These are phyloP conservation scores for Stemphylium lycopersici DNA, from an alignment of 2,329 filamentous ascomycete genomes.

Conservation along the genomic window DNA sequence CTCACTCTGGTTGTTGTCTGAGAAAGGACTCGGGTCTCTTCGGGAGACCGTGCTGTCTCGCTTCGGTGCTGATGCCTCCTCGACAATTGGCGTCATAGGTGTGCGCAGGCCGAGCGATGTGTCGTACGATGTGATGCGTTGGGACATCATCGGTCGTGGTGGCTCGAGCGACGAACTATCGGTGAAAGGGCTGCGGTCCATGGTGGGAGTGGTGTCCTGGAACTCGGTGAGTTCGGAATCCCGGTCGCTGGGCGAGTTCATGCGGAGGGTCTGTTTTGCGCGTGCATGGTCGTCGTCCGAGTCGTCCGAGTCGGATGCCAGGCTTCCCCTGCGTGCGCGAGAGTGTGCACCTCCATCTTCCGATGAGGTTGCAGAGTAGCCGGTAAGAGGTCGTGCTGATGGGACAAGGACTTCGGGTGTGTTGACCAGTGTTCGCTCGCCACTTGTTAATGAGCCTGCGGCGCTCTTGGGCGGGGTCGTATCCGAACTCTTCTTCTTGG, in stretches of 20 bases:
- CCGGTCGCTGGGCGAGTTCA: slow-evolving; percentile 29
- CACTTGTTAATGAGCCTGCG: slow-evolving; percentile 22
- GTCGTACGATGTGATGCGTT: slow-evolving; percentile 41
- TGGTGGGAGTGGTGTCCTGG: slow-evolving; percentile 42
- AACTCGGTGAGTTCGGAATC: slow-evolving; percentile 45
- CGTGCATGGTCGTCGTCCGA: slow-evolving; percentile 44
- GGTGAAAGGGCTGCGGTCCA: slow-evolving; percentile 42
- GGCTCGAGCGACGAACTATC: slow-evolving; percentile 37
- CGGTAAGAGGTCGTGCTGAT: slow-evolving; percentile 37
- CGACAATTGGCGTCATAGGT: slow-evolving; percentile 54
- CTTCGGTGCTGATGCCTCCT: slow-evolving; percentile 52
- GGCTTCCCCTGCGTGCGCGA: slow-evolving; percentile 37
- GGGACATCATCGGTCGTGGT: slow-evolving; percentile 30
- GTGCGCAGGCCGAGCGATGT: slow-evolving; percentile 34
- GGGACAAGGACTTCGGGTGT: slow-evolving; percentile 34
- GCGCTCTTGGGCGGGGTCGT: slow-evolving; percentile 39
- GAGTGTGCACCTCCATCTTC: slow-evolving; percentile 42
- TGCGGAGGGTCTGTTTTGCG: slow-evolving; percentile 38
- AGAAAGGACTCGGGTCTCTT: slow-evolving; percentile 44
- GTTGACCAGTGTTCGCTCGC: slow-evolving; percentile 31
- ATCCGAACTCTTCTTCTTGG: slow-evolving; percentile 45
- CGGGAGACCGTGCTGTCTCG: slow-evolving; percentile 39
- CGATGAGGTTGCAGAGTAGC: slow-evolving; percentile 38
- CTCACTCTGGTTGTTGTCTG: slow-evolving; percentile 41
- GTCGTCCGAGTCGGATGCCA: slow-evolving; percentile 40